phyloP scores from a whole-genome alignment of 768 basidiomycete species.

The Phylloporus scabripes region DNA sequence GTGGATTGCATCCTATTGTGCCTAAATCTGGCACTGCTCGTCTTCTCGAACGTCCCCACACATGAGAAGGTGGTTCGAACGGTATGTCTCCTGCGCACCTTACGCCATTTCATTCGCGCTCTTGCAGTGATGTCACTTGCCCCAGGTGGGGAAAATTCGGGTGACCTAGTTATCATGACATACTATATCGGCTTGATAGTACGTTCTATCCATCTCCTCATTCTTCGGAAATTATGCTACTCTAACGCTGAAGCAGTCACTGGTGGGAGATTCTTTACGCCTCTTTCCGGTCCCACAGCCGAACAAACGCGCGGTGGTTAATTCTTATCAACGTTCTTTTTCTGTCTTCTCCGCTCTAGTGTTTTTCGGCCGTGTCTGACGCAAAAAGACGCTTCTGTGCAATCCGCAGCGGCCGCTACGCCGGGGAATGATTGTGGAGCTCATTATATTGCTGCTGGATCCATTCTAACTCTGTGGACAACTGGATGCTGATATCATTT shows the following conservation, averaged over 20 bases:
- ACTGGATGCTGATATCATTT: constrained; percentile 22
- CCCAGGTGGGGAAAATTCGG: constrained; percentile 7
- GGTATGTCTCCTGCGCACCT: constrained; percentile 21
- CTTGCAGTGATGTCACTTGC: constrained; percentile 11
- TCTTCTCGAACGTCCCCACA: constrained; percentile 19
- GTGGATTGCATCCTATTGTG: constrained; percentile 17
- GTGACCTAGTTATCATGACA: constrained; percentile 6
- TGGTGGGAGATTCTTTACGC: constrained; percentile 11
- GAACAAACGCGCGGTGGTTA: not conserved
- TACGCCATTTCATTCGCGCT: constrained; percentile 20
- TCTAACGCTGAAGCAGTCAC: constrained; percentile 8
- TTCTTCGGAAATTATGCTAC: constrained; percentile 26
- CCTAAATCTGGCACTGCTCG: constrained; percentile 12
- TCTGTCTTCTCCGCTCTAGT: constrained; percentile 10
- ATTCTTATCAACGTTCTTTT: constrained; percentile 8
- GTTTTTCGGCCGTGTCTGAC: not conserved
- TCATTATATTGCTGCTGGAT: constrained; percentile 10
- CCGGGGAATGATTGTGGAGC: constrained; percentile 12
- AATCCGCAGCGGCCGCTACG: constrained; percentile 9
- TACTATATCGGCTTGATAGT: constrained; percentile 5
- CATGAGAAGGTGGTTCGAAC: constrained; percentile 15
- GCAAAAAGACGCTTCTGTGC: constrained; percentile 4
- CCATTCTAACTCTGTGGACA: constrained; percentile 12
- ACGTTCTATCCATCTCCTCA: constrained; percentile 16
- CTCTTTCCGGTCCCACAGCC: constrained; percentile 3